Percentiles rank a stretch among this genome's conserved stretches.
These are phyloP conservation scores for Wallacemonas rigidus DNA, from an alignment of 208 protist genomes.

Conservation along the genomic window DNA sequence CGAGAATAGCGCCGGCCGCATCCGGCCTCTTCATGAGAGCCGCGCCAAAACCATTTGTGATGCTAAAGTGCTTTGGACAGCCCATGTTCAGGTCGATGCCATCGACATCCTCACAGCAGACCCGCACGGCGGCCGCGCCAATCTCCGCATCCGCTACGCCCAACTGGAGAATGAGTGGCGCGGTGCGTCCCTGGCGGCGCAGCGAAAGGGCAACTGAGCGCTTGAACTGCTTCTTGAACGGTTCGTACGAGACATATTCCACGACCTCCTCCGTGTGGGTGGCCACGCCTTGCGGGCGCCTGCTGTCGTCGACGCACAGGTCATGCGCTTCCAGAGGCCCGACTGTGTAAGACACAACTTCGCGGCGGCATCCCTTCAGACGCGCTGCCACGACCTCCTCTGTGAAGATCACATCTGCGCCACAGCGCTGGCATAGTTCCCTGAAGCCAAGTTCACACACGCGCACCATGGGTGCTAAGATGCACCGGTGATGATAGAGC, in stretches of 20 bases:
- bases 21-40: conserved; percentile 86
- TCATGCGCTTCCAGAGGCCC: conserved; percentile 16
- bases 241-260: conserved; percentile 89
- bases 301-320: not conserved
- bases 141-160: conserved; percentile 77
- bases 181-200: conserved; percentile 21
- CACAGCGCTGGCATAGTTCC: conserved; percentile 87
- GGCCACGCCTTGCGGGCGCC: not conserved
- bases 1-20: conserved; percentile 69
- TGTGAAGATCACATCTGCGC: conserved; percentile 96
- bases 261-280: conserved; percentile 38
- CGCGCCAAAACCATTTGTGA: conserved; percentile 96
- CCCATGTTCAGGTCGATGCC: conserved; percentile 99
- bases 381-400: conserved; percentile 98
- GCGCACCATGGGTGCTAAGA: conserved; percentile 97
- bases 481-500: conserved; percentile 68
- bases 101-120: conserved; percentile 91
- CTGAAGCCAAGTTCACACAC: conserved; percentile 92
- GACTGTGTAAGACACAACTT: conserved; percentile 57
- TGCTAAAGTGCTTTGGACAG: conserved; percentile 97
- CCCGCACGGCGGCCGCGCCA: conserved; percentile 83
- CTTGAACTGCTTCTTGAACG: conserved; percentile 56
- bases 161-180: conserved; percentile 92
- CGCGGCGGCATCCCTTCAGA: conserved; percentile 59
- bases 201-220: conserved; percentile 7